Evolutionary conservation across 768 basidiomycete genomes (phyloP).

Genomic region (Favolaschia claudopus): DNA sequence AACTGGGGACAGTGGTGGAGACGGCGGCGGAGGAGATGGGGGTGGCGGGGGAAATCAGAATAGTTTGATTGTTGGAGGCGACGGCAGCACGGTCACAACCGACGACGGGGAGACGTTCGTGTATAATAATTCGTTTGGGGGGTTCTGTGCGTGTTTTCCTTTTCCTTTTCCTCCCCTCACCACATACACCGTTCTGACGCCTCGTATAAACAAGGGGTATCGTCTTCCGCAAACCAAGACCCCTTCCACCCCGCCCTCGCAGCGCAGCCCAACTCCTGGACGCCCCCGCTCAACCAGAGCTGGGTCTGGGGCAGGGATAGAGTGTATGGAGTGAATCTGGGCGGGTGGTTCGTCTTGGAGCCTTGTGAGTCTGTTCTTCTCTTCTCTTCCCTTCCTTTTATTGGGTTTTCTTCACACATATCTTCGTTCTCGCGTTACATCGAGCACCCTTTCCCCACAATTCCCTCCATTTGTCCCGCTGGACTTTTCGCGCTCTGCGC

Average conservation of each 20-base stretch:
- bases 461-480: no score
- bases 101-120: conserved; percentile 77
- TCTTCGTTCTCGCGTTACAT: no score
- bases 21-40: conserved; percentile 10
- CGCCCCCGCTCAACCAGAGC: conserved; percentile 75
- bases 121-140: conserved; percentile 81
- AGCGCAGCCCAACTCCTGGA: conserved; percentile 81
- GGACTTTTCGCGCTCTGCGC: no score
- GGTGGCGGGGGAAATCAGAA: conserved; percentile 10
- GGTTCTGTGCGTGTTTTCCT: conserved; percentile 62
- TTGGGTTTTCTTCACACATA: no score
- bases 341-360: conserved; percentile 80
- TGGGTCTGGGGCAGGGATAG: conserved; percentile 77
- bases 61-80: conserved; percentile 60
- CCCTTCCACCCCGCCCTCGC: conserved; percentile 76
- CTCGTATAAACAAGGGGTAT: conserved; percentile 53
- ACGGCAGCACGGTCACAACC: conserved; percentile 70
- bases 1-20: background rate
- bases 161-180: background rate
- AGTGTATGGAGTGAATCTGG: conserved; percentile 76
- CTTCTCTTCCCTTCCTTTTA: background rate
- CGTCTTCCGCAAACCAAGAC: no score
- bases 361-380: conserved; percentile 43
- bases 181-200: conserved; percentile 15
- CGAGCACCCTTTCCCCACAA: no score